Conservation (phyloP, 1,284 basidiomycete genomes). For the Taiwanofungus camphoratus region DNA sequence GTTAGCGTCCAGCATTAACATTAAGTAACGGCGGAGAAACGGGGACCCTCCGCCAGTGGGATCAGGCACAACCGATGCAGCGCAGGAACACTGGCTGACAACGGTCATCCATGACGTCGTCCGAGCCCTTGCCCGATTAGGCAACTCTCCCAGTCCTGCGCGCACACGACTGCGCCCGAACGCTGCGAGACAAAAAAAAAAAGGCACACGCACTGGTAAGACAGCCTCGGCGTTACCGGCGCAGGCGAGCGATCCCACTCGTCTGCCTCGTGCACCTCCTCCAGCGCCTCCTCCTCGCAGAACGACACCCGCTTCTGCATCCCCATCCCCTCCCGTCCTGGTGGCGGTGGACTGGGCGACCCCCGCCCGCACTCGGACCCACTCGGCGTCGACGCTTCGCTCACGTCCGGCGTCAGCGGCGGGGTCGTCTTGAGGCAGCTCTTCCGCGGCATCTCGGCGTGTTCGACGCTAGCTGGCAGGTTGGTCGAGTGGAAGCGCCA, state of each 20-base stretch:
- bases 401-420: constrained; percentile 4
- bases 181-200: too few relatives aligned
- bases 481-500: too few relatives aligned
- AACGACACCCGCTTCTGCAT: constrained; percentile 10
- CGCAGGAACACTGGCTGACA: constrained; percentile 1
- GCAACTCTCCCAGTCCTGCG: background rate
- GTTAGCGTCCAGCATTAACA: background rate
- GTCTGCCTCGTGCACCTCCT: constrained; percentile 53
- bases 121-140: constrained; percentile 2
- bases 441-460: too few relatives aligned
- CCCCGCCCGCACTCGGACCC: constrained; percentile 1
- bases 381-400: constrained; percentile 5
- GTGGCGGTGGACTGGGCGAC: constrained; percentile 1
- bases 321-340: too few relatives aligned
- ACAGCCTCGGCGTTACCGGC: constrained; percentile 31
- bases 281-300: constrained; percentile 29
- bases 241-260: constrained; percentile 57
- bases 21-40: background rate
- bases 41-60: too few relatives aligned
- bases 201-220: constrained; percentile 30
- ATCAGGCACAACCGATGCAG: background rate
- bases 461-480: too few relatives aligned
- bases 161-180: too few relatives aligned
- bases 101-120: constrained; percentile 18
- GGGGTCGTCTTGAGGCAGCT: constrained; percentile 10